Evolutionary conservation across 2,329 filamentous ascomycete species (phyloP), one percentile per base, ranked within the genome.

Genomic region (Corinectria fuckeliana): DNA sequence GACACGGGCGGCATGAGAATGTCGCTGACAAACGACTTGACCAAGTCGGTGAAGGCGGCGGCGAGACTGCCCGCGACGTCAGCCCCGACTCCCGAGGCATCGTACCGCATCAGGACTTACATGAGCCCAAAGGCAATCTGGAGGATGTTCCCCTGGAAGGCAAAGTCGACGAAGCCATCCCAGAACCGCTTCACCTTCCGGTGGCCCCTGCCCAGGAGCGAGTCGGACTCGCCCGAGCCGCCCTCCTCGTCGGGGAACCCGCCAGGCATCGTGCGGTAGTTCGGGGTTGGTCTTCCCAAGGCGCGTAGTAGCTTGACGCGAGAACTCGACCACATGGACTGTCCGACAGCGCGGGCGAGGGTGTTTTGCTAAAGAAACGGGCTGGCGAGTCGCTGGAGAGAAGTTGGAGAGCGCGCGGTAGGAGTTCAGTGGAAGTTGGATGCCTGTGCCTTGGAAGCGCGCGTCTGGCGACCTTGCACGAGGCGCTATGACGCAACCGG

Each of bases 61-160:
- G 89, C 90, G 52, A 92, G 82, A 65, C 88, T 90, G 55, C 56
- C n/a, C 42, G 14, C 47, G 13, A 26, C 50, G 50, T 65, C 41
- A 66, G 53, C 44, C 48, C 18, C 21, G 45, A 32, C 13, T 8
- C 16, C 11, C 18, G n/a, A 13, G 10, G 14, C 11, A 6, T 11
- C 3, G 25, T 36, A 28, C 7, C 8, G n/a, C n/a, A n/a, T n/a
- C n/a, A 11, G 18, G 39, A 75, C 80, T 73, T 71, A 91, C 88
- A 92, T 92, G 64, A 92, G 78, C 65, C 89, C 90, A 66, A 92
- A 87, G 14, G 90, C 90, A 59, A 92, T 89, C 73, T 92, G 87
- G 23, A 92, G 81, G 47, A 92, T 89, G 67, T 92, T 91, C 58
- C 90, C 89, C 63, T 89, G 85, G 53, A 91, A 84, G 0, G 88